phyloP scores from a whole-genome alignment of 2,329 filamentous ascomycete species.

The Pyrenophora graminea region DNA sequence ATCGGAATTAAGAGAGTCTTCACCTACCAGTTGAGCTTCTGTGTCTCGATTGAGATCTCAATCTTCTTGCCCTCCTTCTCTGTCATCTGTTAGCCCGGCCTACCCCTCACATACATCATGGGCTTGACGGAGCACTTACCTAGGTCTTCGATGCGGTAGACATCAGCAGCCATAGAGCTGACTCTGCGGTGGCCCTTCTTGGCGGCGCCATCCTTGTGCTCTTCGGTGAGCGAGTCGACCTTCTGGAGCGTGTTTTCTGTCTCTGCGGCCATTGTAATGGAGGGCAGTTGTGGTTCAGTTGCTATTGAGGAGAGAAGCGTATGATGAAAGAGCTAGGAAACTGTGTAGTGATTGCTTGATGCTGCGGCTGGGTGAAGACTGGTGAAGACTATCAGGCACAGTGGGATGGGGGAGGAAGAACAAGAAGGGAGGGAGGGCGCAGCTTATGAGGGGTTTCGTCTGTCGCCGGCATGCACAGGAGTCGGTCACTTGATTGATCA shows the following conservation, averaged over 20 bases:
- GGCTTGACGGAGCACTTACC: slow-evolving; percentile 60
- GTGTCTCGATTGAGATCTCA: slow-evolving; percentile 77
- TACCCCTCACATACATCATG: slow-evolving; percentile 25
- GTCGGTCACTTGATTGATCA: slow-evolving; percentile 45
- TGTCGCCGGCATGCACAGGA: slow-evolving; percentile 26
- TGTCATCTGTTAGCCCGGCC: slow-evolving; percentile 51
- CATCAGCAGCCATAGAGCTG: slow-evolving; percentile 73
- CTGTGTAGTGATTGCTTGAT: slow-evolving; percentile 12
- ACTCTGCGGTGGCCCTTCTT: slow-evolving; percentile 67
- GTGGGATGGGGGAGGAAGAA: slow-evolving; percentile 29
- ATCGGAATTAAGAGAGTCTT: not conserved
- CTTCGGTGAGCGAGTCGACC: slow-evolving; percentile 89
- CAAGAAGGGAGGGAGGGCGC: slow-evolving; percentile 30
- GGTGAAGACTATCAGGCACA: slow-evolving; percentile 21
- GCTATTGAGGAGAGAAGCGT: slow-evolving; percentile 12
- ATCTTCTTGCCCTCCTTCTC: slow-evolving; percentile 75
- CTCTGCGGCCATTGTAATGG: slow-evolving; percentile 58
- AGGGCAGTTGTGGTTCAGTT: slow-evolving; percentile 11
- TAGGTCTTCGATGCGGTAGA: slow-evolving; percentile 83
- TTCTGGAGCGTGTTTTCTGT: slow-evolving; percentile 68
- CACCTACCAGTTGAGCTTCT: slow-evolving; percentile 83
- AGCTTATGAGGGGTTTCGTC: slow-evolving; percentile 42
- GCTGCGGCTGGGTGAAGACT: slow-evolving; percentile 7
- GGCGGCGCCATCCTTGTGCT: slow-evolving; percentile 68
- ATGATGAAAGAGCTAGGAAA: slow-evolving; percentile 23